Percentiles rank a stretch among this genome's conserved stretches.
Evolutionary conservation across 2,329 filamentous ascomycete species (phyloP).

Genomic region (Botrytis fabae): DNA sequence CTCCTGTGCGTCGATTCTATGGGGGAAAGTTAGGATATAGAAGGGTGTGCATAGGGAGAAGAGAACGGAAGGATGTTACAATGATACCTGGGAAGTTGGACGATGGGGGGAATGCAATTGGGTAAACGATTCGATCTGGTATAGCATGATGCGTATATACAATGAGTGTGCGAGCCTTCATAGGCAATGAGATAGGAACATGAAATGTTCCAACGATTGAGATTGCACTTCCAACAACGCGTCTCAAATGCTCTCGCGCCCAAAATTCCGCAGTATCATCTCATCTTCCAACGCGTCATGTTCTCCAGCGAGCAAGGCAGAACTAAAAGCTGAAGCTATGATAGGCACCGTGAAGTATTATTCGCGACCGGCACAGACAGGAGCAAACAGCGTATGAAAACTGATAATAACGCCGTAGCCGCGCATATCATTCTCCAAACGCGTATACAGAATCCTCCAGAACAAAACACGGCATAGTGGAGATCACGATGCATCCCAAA

Average conservation of each 20-base stretch:
- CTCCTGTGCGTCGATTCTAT: conserved; percentile 41
- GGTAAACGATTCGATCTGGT: background rate
- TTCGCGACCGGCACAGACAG: background rate
- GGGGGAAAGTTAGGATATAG: background rate
- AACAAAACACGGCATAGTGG: background rate
- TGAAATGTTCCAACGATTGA: background rate
- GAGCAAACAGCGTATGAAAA: background rate
- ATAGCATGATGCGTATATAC: background rate
- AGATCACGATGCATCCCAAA: background rate
- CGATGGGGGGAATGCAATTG: background rate
- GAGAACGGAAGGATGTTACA: background rate
- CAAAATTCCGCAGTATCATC: no score
- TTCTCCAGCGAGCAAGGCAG: background rate
- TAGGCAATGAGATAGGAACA: background rate
- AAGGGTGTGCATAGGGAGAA: background rate
- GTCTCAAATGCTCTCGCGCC: background rate
- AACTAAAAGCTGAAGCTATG: background rate
- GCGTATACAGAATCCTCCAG: background rate
- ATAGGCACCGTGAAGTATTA: background rate
- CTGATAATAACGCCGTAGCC: no score
- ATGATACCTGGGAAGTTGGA: background rate
- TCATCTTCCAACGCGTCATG: background rate
- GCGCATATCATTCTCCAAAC: no score
- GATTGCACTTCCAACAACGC: background rate
- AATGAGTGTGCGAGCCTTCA: background rate